phyloP scores from a whole-genome alignment of 495 filamentous ascomycete genomes.

The Penicillium flavigenum region DNA sequence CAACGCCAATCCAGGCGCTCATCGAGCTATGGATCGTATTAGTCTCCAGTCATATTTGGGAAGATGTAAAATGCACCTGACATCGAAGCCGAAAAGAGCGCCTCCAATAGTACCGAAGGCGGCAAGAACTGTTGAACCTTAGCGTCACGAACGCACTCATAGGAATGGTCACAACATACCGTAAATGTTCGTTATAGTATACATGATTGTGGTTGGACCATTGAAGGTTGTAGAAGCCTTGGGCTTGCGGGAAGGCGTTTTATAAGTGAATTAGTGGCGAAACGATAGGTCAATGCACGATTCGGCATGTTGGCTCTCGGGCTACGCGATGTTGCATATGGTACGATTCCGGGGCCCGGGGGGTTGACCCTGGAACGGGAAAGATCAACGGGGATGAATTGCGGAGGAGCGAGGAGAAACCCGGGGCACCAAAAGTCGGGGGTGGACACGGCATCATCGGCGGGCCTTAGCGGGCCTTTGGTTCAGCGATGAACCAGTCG shows the following conservation, averaged over 20 bases:
- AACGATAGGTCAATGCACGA: conserved; percentile 12
- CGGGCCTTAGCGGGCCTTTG: conserved; percentile 10
- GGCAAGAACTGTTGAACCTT: conserved; percentile 38
- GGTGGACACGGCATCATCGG: conserved; percentile 22
- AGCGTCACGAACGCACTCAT: background rate
- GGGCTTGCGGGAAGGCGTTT: conserved; percentile 14
- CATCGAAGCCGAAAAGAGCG: conserved; percentile 47
- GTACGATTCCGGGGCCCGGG: conserved; percentile 15
- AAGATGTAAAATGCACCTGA: conserved; percentile 28
- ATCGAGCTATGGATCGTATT: conserved; percentile 48
- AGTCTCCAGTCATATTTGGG: background rate
- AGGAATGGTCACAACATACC: conserved; percentile 23
- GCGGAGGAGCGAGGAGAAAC: conserved; percentile 22
- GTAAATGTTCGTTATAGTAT: conserved; percentile 48
- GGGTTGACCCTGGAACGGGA: conserved; percentile 13
- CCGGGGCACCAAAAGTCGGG: conserved; percentile 18
- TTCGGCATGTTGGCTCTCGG: conserved; percentile 5
- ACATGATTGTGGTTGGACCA: conserved; percentile 31
- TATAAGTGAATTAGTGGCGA: conserved; percentile 8
- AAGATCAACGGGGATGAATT: conserved; percentile 22
- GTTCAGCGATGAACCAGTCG: conserved; percentile 16
- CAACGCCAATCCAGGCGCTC: conserved; percentile 68
- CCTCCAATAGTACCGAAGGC: conserved; percentile 53
- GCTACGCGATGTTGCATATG: conserved; percentile 12
- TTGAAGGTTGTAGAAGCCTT: background rate